These are phyloP conservation scores for Cyberlindnera subsufficiens DNA, from an alignment of 805 yeast species.

Conservation along the genomic window DNA sequence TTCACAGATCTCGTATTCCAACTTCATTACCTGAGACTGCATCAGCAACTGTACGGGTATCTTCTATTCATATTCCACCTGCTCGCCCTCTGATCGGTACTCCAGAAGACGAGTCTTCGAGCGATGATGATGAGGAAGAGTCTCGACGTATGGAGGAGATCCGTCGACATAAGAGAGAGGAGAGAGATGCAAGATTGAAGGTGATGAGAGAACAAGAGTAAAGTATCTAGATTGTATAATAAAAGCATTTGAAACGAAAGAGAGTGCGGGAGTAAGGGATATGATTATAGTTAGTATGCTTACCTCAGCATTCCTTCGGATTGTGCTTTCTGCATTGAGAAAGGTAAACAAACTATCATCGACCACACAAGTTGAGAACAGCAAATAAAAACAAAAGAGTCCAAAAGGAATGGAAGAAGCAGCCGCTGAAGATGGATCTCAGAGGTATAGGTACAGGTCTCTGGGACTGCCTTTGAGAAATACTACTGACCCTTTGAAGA, in stretches of 20 bases:
- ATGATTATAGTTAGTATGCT: too few species aligned
- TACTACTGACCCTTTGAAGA: neutral
- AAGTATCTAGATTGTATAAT: too few species aligned
- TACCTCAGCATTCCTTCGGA: too few species aligned
- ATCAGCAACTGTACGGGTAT: neutral
- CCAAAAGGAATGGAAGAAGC: too few species aligned
- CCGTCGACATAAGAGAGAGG: conserved; percentile 41
- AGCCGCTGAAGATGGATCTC: too few species aligned
- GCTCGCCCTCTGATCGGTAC: neutral
- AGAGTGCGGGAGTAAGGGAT: too few species aligned
- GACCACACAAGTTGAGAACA: too few species aligned
- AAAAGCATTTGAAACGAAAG: too few species aligned
- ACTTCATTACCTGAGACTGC: neutral
- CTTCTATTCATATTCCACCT: neutral
- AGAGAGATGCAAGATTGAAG: conserved; percentile 49
- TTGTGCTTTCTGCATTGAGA: neutral
- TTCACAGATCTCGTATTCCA: conserved; percentile 20
- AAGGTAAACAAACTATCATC: neutral
- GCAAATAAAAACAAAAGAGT: too few species aligned
- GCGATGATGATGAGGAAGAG: conserved; percentile 40
- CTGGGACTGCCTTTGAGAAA: neutral
- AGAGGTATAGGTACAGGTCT: conserved; percentile 1
- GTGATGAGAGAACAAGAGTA: neutral
- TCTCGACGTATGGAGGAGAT: conserved; percentile 37
- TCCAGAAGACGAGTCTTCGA: conserved; percentile 15